These are phyloP conservation scores for Trypanosoma cruzi DNA, from an alignment of 208 protist genomes.

Conservation along the genomic window DNA sequence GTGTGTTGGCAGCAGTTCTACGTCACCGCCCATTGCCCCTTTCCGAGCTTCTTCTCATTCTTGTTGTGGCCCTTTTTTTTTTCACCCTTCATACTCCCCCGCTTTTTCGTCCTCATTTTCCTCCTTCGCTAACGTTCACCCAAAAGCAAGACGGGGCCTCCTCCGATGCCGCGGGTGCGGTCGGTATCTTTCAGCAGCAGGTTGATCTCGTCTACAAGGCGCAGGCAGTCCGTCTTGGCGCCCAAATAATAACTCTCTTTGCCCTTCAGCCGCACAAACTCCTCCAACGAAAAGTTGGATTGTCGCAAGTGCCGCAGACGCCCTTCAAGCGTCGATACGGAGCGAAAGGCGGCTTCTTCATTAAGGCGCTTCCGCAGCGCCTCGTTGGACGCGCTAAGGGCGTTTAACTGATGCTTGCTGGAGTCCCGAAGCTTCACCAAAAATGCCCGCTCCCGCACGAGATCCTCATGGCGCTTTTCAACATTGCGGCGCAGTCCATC, in stretches of 20 bases:
- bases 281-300: constrained; percentile 83
- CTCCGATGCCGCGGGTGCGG: constrained; percentile 20
- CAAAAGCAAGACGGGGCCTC: constrained; percentile 26
- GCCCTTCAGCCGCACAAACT: constrained; percentile 89
- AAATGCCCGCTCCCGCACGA: constrained; percentile 55
- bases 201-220: constrained; percentile 87
- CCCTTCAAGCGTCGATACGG: constrained; percentile 78
- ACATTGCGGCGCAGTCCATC: constrained; percentile 65
- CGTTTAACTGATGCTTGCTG: constrained; percentile 73
- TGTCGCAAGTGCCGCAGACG: constrained; percentile 88
- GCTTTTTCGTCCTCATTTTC: not conserved
- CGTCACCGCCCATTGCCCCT: not conserved
- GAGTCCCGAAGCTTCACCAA: constrained; percentile 70
- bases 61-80: not conserved
- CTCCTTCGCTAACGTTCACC: constrained; percentile 15
- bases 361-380: constrained; percentile 51
- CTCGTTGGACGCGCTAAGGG: constrained; percentile 58
- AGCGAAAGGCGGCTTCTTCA: constrained; percentile 50
- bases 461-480: constrained; percentile 55
- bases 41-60: not conserved
- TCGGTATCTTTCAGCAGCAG: constrained; percentile 69
- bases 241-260: constrained; percentile 87
- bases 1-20: not conserved
- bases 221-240: constrained; percentile 85
- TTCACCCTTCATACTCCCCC: constrained; percentile 1